phyloP scores from a whole-genome alignment of 2,329 filamentous ascomycete genomes.

The Ilyonectria sp. region DNA sequence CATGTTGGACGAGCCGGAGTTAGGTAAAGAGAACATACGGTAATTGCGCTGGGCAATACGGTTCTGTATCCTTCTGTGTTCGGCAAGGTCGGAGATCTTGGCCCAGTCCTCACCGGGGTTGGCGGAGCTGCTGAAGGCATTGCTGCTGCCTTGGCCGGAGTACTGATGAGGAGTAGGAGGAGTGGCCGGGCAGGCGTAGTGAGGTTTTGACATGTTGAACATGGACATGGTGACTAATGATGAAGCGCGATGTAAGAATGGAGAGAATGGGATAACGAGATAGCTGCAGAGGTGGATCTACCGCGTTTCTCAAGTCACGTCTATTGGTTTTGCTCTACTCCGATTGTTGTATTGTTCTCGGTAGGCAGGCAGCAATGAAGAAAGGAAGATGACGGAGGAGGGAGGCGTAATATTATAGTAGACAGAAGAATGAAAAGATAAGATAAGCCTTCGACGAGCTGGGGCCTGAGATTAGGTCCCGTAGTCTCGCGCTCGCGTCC shows the following conservation, averaged over 20 bases:
- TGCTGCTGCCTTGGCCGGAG: slow-evolving; percentile 84
- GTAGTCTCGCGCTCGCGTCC: too few species aligned
- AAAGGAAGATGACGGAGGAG: neutral
- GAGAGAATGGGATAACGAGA: neutral
- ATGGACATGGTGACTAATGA: slow-evolving; percentile 50
- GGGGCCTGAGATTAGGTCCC: neutral
- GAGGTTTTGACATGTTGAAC: slow-evolving; percentile 54
- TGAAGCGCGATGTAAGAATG: slow-evolving; percentile 10
- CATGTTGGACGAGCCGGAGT: neutral
- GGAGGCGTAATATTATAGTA: slow-evolving; percentile 1
- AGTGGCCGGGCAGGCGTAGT: slow-evolving; percentile 52
- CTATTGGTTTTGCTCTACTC: slow-evolving; percentile 17
- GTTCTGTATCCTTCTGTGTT: slow-evolving; percentile 95
- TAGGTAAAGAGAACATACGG: slow-evolving; percentile 71
- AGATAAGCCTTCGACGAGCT: slow-evolving; percentile 6
- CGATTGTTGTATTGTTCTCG: slow-evolving; percentile 11
- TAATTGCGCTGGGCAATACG: slow-evolving; percentile 98
- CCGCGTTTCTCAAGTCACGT: slow-evolving; percentile 16
- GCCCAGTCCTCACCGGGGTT: slow-evolving; percentile 99
- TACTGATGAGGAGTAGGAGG: slow-evolving; percentile 73
- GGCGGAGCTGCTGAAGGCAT: slow-evolving; percentile 93
- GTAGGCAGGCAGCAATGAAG: slow-evolving; percentile 12
- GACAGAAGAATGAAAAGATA: slow-evolving; percentile 4
- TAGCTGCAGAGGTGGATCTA: slow-evolving; percentile 17
- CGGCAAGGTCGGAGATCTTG: slow-evolving; percentile 97